Evolutionary conservation across 129 eudicot genomes (phyloP), one percentile per base, ranked within the genome.

Genomic region (Saussurea involucrata): DNA sequence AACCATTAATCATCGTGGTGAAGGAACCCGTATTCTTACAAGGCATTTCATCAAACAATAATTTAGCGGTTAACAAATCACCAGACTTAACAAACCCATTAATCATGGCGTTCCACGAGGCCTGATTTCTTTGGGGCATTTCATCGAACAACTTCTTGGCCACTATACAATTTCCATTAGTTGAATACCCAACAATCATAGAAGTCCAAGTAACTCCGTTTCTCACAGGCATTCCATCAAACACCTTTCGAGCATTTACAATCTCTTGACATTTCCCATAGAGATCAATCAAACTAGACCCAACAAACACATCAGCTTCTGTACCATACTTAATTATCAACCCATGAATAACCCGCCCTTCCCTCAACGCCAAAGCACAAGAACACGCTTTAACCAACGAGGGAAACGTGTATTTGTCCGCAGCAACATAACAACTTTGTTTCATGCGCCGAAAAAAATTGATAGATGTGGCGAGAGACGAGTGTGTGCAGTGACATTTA

Each of bases 181-280:
- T 81, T 8, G 79, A 69, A 79, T 83, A 91, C 79, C 88, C 97
- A 28, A 83, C 92, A 78, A 91, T 80, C 86, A 86, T 63, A 76
- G 87, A 72, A 31, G 97, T 91, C 90, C 95, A 91, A 72, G 92
- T 78, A 67, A 86, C 88, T 83, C 68, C 97, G 77, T 90, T 88
- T 82, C 78, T 88, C 71, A 78, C 80, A 70, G 63, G 55, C 90
- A 89, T 85, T 84, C 63, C 83, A 80, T 89, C 96, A 76, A 92
- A 87, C 84, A 89, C 86, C 78, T 85, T 83, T 0, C 87, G 87
- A 0, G 92, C 97, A 71, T 74, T 40, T 13, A 24, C 78, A 80
- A 85, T 78, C 84, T 79, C 81, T 61, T 69, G 25, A 64, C 97
- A 89, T 72, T 89, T 87, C 21, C 96, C 97, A 76, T 92, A 92